Base-by-base conservation (phyloP, 495 filamentous ascomycete genomes). In the Penicillium nucicola region DNA sequence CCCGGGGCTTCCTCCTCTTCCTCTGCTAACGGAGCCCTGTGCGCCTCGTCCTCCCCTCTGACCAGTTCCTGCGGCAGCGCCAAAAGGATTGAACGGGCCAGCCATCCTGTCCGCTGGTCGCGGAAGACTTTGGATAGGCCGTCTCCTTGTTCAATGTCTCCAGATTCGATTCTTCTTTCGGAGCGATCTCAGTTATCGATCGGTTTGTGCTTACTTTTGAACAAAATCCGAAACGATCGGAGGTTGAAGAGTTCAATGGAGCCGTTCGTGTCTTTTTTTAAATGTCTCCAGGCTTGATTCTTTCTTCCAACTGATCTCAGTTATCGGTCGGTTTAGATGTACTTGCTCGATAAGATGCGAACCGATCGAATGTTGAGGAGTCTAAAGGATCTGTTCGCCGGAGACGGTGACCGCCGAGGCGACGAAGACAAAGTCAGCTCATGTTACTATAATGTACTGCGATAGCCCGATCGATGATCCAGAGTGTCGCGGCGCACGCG, bases 81-180 rank as follows among this genome's bases (percentile, higher is more conserved):
- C 52, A 52, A 69, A 74, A 23, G 68, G 62, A 52, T 64, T 69
- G 30, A 68, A 55, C 40, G 69, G 63, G 46, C 57, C 62, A 50
- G 69, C 63, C 71, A 75, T 75, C 48, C 58, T 70, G 58, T 57
- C 68, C 62, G 57, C 58, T 51, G 41, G 43, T 43, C 62, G 65
- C 68, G 59, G 60, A 50, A 52, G 33, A 48, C 20, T 52, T n/a
- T 31, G 38, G 43, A 43, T 31, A 41, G 41, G 33, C 60, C 38
- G 31, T 44, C 48, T 41, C 45, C 36, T 48, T 19, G 15, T 11
- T 5, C 36, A 40, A 43, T 35, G 19, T 35, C 28, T 33, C 53
- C 34, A 45, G 10, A 11, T 14, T 39, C 31, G 20, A 13, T 25
- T 22, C 34, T 34, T 5, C 31, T 7, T 19, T 54, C 38, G 5